These are phyloP conservation scores for Lagenaria siceraria DNA, from an alignment of 306 rosid species.

Conservation along the genomic window DNA sequence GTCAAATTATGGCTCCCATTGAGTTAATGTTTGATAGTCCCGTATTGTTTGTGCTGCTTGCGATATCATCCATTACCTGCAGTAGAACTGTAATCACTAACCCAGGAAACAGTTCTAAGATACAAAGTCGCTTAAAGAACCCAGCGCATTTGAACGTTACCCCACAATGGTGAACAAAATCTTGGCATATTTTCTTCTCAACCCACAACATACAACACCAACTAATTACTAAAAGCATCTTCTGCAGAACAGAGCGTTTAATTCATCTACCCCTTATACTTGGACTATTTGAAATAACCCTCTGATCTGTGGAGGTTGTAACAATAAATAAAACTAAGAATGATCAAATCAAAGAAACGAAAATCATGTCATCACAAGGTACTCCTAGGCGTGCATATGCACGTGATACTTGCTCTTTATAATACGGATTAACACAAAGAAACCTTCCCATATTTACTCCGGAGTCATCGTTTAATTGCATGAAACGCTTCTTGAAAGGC, in stretches of 20 bases:
- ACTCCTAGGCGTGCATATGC: not conserved
- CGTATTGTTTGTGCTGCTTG: not conserved
- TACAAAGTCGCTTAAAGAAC: not conserved
- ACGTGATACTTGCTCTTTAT: not conserved
- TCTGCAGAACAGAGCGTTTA: not conserved
- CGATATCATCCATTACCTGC: not conserved
- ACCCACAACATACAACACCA: not conserved
- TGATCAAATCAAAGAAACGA: not conserved
- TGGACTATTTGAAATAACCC: not conserved
- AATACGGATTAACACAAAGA: not conserved
- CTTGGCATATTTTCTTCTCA: not conserved
- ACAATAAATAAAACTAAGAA: not conserved
- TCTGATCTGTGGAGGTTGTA: too few relatives aligned
- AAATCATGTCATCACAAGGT: too few relatives aligned
- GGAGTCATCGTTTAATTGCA: too few relatives aligned
- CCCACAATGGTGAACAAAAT: not conserved
- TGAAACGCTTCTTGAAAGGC: not conserved
- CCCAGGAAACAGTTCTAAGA: not conserved
- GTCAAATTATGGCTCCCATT: not conserved
- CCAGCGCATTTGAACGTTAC: not conserved
- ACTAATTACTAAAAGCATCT: not conserved
- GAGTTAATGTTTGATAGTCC: not conserved
- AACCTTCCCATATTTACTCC: not conserved
- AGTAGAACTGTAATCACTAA: not conserved
- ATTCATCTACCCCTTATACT: not conserved